Base-by-base conservation (phyloP, 1,284 basidiomycete species). In the Ustilago trichophora region DNA sequence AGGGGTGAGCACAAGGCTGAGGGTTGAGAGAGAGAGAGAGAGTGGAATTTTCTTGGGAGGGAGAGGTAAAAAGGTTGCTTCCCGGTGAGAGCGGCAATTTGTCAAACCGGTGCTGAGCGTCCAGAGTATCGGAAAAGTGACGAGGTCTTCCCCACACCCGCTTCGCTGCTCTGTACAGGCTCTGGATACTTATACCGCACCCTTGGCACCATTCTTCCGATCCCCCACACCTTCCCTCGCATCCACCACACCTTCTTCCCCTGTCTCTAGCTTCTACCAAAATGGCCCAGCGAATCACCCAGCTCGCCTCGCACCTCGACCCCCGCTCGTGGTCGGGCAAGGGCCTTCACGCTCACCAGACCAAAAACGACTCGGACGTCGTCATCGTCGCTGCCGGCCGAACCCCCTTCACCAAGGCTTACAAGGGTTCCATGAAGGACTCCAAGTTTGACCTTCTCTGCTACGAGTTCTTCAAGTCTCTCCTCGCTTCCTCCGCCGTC, bases 321-420 rank as follows among this genome's bases (percentile, higher is more conserved):
- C 76, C 76, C 7, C 71, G 73, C 49, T 73, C 72, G 29, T 76
- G 74, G 73, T 59, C 57, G 11, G 68, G 66, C 40, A 73, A 77
- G 38, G 75, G 74, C 19, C 62, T 78, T 3, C 60, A 66, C 36
- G 63, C 72, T 19, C 70, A 70, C 48, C 35, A 41, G 47, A 50
- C 57, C 57, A 78, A 78, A 59, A 66, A 72, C 56, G 74, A 76
- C 46, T 49, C 63, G 31, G 76, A 78, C 40, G 76, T 77, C 21
- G 92, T 93, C 71, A 88, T 94, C 55, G 92, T 91, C 2, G 91
- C 91, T 73, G 89, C 90, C 18, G 88, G 90, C 71, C 87, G 91
- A 26, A 91, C 90, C 8, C 87, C 90, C 13, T 85, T 91, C 73
- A 90, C 90, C 36, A 87, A 85, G 67, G 88, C 91, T 2, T 88